Base-by-base conservation (phyloP, 768 basidiomycete genomes). In the Tremella mesenterica region DNA sequence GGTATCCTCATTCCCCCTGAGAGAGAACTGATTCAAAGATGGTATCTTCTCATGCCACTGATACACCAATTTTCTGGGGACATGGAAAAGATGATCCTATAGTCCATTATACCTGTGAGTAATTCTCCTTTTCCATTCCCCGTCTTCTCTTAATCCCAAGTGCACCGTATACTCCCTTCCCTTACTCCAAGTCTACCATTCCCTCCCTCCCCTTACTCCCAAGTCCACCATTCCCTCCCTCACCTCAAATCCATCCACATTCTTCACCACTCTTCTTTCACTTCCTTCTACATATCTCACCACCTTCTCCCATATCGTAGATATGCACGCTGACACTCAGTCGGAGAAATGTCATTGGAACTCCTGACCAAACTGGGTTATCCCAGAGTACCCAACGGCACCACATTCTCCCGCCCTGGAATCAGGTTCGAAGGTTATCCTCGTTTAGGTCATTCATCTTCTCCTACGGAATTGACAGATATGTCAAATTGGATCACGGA, bases 51-150 rank as follows among this genome's bases (percentile, higher is more conserved):
- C 76, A 83, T 60, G 81, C 83, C 16, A 74, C 78, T 41, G 77
- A 79, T 3, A 77, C 81, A 20, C 86, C 89, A 1, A 77, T 92
- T 26, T 92, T 93, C 74, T 86, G 86, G 82, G 91, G 85, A 12
- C 86, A 90, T 58, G 90, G 90, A 21, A 79, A 77, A 5, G 77
- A 71, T 14, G 91, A 96, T 74, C 83, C 81, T 6, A 77, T 93
- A 21, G 84, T 95, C 50, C 78, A 77, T 53, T 77, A 77, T 60
- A 58, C 77, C 25, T 76, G 82, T 73, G 51, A 55, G 71, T 62
- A 12, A 1, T 13, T 18, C 36, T 43, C 41, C 8, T 43, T 20
- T 7, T 8, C 41, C 18, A 20, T 43, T 7, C 26, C 10, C 34
- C 34, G 34, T 18, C 12, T 36, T 18, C 12, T 36, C 34, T 12